Percentiles rank a stretch among this genome's conserved stretches.
Evolutionary conservation across 768 basidiomycete species (phyloP).

Genomic region (Lentinula raphanica): DNA sequence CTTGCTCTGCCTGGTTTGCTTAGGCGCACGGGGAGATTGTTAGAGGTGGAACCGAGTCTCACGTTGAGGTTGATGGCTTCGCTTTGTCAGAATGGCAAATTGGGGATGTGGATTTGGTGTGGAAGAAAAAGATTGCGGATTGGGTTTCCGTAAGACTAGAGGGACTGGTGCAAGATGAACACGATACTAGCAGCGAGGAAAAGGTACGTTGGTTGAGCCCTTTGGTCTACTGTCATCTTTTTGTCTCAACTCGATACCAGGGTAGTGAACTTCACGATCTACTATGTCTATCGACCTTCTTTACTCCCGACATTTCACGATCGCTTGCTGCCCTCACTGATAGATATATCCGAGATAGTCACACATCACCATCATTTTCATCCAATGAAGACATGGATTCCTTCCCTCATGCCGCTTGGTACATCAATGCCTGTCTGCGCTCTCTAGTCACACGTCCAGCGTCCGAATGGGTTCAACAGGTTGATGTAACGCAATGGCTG

Average conservation of each 20-base stretch:
- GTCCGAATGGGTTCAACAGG: slow-evolving; percentile 40
- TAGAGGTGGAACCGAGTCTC: slow-evolving; percentile 36
- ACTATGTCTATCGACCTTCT: slow-evolving; percentile 45
- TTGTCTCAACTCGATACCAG: slow-evolving; percentile 22
- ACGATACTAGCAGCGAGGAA: slow-evolving; percentile 22
- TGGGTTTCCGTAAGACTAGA: slow-evolving; percentile 46
- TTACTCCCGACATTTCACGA: slow-evolving; percentile 38
- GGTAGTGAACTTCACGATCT: slow-evolving; percentile 49
- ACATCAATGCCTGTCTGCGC: slow-evolving; percentile 55
- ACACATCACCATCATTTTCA: too few relatives aligned
- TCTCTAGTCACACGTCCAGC: slow-evolving; percentile 40
- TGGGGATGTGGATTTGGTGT: slow-evolving; percentile 58
- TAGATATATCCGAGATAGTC: slow-evolving; percentile 26
- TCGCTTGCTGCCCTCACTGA: slow-evolving; percentile 43
- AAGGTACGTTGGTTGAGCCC: slow-evolving; percentile 28
- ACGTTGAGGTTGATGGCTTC: slow-evolving; percentile 47
- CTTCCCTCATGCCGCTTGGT: slow-evolving; percentile 44
- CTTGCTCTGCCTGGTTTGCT: slow-evolving; percentile 57
- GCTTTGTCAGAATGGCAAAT: slow-evolving; percentile 41
- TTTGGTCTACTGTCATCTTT: not conserved
- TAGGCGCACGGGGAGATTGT: slow-evolving; percentile 41
- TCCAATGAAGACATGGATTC: slow-evolving; percentile 23
- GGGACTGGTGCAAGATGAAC: slow-evolving; percentile 12
- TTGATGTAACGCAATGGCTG: slow-evolving; percentile 49
- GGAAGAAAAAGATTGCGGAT: slow-evolving; percentile 48